phyloP scores from a whole-genome alignment of 2,329 filamentous ascomycete genomes.

The Thielaviopsis ethacetica region DNA sequence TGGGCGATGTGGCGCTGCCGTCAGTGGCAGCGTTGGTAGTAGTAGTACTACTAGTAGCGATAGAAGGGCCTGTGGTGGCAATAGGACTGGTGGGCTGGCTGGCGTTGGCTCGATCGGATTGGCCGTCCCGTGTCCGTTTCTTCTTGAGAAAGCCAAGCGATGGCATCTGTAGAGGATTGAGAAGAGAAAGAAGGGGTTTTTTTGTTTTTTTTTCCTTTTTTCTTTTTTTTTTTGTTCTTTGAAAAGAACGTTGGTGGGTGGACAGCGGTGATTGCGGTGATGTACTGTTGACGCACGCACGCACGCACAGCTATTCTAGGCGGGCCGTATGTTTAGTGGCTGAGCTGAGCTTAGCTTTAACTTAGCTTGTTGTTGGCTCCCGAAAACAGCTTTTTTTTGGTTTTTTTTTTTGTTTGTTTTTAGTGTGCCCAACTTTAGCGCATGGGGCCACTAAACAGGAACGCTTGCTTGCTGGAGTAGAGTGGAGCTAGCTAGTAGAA shows the following conservation, averaged over 20 bases:
- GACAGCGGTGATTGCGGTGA: background rate
- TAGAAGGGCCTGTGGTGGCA: constrained; percentile 27
- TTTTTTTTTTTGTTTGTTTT: no score
- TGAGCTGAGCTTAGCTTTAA: no score
- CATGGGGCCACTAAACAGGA: no score
- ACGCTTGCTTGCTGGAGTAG: no score
- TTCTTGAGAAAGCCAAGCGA: constrained; percentile 93
- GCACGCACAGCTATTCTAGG: no score
- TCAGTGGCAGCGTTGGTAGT: background rate
- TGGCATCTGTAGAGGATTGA: constrained; percentile 50
- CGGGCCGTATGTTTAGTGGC: no score
- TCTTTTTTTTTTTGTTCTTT: background rate
- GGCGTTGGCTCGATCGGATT: constrained; percentile 49
- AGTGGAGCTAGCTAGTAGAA: background rate
- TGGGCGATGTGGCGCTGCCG: constrained; percentile 18
- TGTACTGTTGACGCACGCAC: no score
- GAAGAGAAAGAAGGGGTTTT: background rate
- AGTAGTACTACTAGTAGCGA: background rate
- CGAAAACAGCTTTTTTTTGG: no score
- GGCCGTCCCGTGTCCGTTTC: constrained; percentile 90
- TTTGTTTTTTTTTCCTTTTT: background rate
- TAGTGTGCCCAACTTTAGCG: no score
- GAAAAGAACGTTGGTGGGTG: no score
- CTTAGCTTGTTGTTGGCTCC: no score
- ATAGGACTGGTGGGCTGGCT: constrained; percentile 49